These are phyloP conservation scores for Tuctoria greenei DNA, from an alignment of 176 grass and related monocot species.

Conservation along the genomic window DNA sequence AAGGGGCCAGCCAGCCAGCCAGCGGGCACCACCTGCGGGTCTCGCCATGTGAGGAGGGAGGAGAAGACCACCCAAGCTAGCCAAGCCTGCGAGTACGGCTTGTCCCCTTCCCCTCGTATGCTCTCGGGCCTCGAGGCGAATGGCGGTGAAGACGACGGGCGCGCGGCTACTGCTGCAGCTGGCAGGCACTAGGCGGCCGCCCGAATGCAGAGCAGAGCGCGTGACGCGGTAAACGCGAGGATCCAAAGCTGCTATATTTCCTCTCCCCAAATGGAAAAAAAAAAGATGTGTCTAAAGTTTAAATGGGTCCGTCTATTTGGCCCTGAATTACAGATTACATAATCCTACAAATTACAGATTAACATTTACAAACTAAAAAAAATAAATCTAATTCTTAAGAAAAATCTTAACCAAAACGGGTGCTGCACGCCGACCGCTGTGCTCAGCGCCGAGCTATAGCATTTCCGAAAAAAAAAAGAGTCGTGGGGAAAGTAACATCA, in stretches of 20 bases:
- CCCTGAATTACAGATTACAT: too few species aligned
- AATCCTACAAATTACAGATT: too few species aligned
- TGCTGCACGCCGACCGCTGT: too few species aligned
- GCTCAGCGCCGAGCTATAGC: too few species aligned
- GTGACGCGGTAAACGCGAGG: constrained; percentile 27
- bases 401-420: too few species aligned
- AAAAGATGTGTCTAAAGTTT: too few species aligned
- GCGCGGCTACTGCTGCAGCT: too few species aligned
- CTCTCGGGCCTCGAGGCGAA: constrained; percentile 11
- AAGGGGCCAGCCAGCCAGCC: not conserved
- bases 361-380: too few species aligned
- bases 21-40: constrained; percentile 2
- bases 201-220: not conserved
- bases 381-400: too few species aligned
- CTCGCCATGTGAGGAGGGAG: constrained; percentile 35
- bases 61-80: not conserved
- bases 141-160: not conserved
- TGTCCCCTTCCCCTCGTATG: not conserved
- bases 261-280: not conserved
- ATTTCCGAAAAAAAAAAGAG: not conserved
- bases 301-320: too few species aligned
- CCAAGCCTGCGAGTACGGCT: not conserved
- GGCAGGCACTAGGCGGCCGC: not conserved
- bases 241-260: constrained; percentile 36
- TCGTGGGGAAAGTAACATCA: not conserved